Percentiles rank a stretch among this genome's conserved stretches.
These are phyloP conservation scores for Oenanthe javanica DNA, from an alignment of 140 eudicot species.

Conservation along the genomic window DNA sequence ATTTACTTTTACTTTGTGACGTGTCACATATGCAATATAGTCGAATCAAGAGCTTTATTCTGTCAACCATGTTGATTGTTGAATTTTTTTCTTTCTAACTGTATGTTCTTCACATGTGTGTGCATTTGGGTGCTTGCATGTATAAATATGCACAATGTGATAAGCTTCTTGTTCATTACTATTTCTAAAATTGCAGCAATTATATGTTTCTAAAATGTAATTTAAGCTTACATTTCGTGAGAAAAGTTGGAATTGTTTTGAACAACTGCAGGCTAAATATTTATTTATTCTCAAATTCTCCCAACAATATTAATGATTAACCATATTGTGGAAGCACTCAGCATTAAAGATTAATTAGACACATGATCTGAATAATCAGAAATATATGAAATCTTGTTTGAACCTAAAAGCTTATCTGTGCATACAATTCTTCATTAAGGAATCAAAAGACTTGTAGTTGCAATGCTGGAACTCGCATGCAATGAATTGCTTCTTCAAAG, in stretches of 20 bases:
- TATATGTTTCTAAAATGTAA: background rate
- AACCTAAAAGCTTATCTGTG: background rate
- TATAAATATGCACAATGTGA: background rate
- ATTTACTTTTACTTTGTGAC: slow-evolving; percentile 5
- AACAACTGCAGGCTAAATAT: background rate
- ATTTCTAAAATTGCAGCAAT: background rate
- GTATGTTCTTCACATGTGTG: background rate
- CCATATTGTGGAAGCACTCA: background rate
- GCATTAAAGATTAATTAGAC: background rate
- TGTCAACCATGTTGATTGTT: background rate
- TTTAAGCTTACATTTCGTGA: too few species aligned
- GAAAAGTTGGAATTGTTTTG: background rate
- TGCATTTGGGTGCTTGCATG: too few species aligned
- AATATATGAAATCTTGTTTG: background rate
- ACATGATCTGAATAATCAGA: background rate
- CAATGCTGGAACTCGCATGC: background rate
- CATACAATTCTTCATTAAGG: background rate
- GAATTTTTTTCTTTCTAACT: background rate
- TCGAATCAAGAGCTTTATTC: background rate
- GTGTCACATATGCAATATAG: background rate
- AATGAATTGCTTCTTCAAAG: background rate
- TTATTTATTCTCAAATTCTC: background rate
- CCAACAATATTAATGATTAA: background rate
- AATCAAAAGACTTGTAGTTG: background rate
- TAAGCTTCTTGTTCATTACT: background rate